These are phyloP conservation scores for Leavenworthia alabamica DNA, from an alignment of 345 rosid genomes.

Conservation along the genomic window DNA sequence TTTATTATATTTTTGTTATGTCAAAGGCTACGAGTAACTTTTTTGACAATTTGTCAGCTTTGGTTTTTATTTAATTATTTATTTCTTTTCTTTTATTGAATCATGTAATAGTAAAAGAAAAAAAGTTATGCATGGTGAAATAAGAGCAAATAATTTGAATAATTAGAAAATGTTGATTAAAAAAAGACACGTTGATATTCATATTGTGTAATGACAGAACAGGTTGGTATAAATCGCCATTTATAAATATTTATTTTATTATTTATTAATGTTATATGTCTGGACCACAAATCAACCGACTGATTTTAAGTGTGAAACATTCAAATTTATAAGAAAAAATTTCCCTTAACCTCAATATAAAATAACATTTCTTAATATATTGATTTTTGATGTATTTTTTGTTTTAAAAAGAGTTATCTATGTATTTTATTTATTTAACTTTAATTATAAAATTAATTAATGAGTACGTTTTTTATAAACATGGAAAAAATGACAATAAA, in stretches of 20 bases:
- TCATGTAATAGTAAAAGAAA: not conserved
- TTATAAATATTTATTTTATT: too few relatives aligned
- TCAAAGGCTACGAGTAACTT: not conserved
- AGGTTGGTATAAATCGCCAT: not conserved
- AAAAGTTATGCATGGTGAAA: not conserved
- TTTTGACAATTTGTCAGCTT: conserved; percentile 14
- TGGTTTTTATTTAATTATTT: not conserved
- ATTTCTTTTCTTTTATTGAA: not conserved
- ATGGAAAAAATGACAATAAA: too few relatives aligned
- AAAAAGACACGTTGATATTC: not conserved
- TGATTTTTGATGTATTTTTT: too few relatives aligned
- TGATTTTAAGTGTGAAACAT: not conserved
- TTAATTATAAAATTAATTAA: too few relatives aligned
- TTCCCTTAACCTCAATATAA: too few relatives aligned
- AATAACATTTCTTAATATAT: too few relatives aligned
- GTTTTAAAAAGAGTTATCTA: too few relatives aligned
- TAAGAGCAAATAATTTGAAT: not conserved
- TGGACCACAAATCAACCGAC: too few relatives aligned
- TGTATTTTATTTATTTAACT: too few relatives aligned
- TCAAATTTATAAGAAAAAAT: too few relatives aligned
- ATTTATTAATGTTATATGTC: too few relatives aligned
- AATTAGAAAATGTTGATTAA: not conserved
- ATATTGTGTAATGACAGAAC: not conserved
- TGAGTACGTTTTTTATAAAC: too few relatives aligned
- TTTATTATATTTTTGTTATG: conserved; percentile 10